Base-by-base conservation (phyloP, 495 filamentous ascomycete species). In the Penicillium arizonense region DNA sequence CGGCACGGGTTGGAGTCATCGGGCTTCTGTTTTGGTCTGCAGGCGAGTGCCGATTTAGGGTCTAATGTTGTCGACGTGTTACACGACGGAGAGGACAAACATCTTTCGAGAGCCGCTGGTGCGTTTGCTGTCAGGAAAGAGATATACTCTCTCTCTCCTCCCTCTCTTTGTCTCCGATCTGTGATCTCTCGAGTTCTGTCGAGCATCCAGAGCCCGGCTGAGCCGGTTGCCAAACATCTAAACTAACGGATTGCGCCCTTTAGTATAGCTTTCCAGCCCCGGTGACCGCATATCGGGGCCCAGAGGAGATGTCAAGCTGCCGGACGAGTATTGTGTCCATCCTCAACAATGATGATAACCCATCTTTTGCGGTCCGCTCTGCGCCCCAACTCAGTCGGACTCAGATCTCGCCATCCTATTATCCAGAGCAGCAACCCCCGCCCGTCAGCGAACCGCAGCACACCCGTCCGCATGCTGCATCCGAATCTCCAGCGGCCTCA, bases 311-410 rank as follows among this genome's bases (percentile, higher is more conserved):
- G 69, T 64, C 68, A 28, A 60, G 64, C 53, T 63, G 65, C 57
- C 66, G 58, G 56, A 55, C 67, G 23, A 70, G 63, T 55, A 70
- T 78, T 53, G 72, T 76, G 51, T 78, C 75, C 21, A 78, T 78
- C 47, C 45, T 78, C 52, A 78, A 78, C 63, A 75, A 78, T 61
- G 74, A 78, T 57, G 74, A 78, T 52, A 68, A 76, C 46, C 75
- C 75, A 47, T 69, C 75, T 41, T 78, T 78, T 57, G 70, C 74
- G 18, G 70, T 78, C 47, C 74, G 73, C 47, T 73, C 75, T 23
- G 69, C 75, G 18, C 65, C 69, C 21, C 61, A 62, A 50, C 58
- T 71, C 5, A 58, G 60, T 14, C 65, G 64, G 44, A 66, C 64
- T 30, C 62, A 68, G 44, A 62, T 67, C 8, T 59, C 57, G 12